Conservation (phyloP, 495 filamentous ascomycete species). For the Pyronema domesticum region DNA sequence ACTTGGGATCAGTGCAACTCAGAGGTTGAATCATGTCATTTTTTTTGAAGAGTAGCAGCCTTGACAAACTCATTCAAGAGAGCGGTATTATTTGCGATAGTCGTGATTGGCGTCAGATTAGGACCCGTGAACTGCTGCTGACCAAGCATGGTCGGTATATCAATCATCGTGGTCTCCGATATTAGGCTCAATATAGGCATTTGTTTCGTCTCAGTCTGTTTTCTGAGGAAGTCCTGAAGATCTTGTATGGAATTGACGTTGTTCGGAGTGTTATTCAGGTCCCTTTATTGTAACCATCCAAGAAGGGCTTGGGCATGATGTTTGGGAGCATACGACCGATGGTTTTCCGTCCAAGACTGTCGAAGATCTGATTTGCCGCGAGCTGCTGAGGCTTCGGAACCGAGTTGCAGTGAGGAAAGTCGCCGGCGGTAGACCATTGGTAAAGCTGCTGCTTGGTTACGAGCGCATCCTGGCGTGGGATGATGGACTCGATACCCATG, state of each 20-base stretch:
- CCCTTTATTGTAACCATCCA: too few species aligned
- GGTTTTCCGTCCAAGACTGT: background rate
- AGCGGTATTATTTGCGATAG: slow-evolving; percentile 15
- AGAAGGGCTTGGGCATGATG: background rate
- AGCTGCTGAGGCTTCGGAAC: background rate
- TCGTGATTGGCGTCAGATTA: slow-evolving; percentile 32
- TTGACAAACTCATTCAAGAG: slow-evolving; percentile 26
- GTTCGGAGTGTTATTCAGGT: background rate
- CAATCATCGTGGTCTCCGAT: slow-evolving; percentile 26
- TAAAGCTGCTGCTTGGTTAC: background rate
- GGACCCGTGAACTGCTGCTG: slow-evolving; percentile 34
- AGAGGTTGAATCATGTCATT: slow-evolving; percentile 19
- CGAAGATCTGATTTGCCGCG: background rate
- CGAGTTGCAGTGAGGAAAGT: background rate
- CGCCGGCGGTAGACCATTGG: background rate
- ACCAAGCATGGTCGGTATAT: slow-evolving; percentile 34
- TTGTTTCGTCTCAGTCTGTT: background rate
- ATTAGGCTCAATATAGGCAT: background rate
- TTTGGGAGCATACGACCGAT: background rate
- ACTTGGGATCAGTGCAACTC: slow-evolving; percentile 10
- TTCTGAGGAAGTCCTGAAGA: background rate
- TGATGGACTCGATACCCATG: background rate
- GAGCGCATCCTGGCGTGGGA: background rate
- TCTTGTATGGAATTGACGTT: background rate
- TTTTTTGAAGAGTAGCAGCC: slow-evolving; percentile 21